A percentile compares a stretch with the other conserved stretches of the same genome.
Evolutionary conservation across 2,329 filamentous ascomycete species (phyloP).

Genomic region (Trichoderma breve): DNA sequence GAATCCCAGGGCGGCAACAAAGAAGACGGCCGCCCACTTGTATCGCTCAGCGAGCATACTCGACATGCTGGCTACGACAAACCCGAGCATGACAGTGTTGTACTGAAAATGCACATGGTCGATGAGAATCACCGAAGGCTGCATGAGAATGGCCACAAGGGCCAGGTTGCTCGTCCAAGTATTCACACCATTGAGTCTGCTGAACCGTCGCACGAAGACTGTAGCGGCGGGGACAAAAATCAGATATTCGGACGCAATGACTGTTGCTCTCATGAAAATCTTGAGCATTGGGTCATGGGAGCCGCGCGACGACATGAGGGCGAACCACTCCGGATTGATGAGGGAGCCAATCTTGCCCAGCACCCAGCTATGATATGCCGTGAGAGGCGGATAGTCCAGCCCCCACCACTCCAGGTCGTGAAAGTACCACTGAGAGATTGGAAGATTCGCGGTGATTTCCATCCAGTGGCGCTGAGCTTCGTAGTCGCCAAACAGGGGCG

Average conservation of each 20-base stretch:
- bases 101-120: conserved; percentile 98
- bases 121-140: conserved; percentile 84
- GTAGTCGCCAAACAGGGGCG: conserved; percentile 94
- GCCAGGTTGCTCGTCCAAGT: conserved; percentile 82
- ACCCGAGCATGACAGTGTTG: conserved; percentile 96
- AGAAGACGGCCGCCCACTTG: conserved; percentile 89
- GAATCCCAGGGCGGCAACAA: conserved; percentile 90
- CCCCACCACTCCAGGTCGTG: conserved; percentile 98
- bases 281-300: conserved; percentile 77
- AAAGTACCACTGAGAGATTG: conserved; percentile 95
- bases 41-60: conserved; percentile 82
- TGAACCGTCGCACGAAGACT: conserved; percentile 80
- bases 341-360: conserved; percentile 78
- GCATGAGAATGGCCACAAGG: conserved; percentile 85
- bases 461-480: conserved; percentile 99
- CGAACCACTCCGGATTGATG: conserved; percentile 85
- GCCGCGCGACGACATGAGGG: conserved; percentile 77
- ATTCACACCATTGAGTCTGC: conserved; percentile 71
- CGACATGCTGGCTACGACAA: conserved; percentile 82
- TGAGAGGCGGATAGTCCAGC: conserved; percentile 94
- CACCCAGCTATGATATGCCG: conserved; percentile 98
- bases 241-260: conserved; percentile 86
- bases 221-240: conserved; percentile 82
- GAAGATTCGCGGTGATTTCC: conserved; percentile 88
- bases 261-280: conserved; percentile 92